Evolutionary conservation across 352 stramenopile genomes (phyloP).

Genomic region (Globisporangium viniferum): DNA sequence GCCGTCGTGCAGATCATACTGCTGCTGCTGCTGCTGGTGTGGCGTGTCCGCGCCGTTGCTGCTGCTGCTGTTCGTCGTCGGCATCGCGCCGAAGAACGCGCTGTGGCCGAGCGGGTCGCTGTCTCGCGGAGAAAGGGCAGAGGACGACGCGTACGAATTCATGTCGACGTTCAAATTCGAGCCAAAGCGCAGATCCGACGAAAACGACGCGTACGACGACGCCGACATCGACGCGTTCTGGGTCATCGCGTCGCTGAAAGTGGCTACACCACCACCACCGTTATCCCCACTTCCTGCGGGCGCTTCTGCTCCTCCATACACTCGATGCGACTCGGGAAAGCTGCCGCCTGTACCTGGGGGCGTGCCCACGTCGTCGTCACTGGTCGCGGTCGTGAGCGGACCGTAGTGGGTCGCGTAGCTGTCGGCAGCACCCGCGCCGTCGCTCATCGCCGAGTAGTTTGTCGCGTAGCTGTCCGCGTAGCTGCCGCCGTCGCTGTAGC

Average conservation of each 20-base stretch:
- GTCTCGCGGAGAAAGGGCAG: conserved; percentile 16
- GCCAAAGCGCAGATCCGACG: neutral
- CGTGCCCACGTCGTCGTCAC: conserved; percentile 14
- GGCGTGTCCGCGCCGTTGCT: neutral
- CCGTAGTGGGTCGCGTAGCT: conserved; percentile 20
- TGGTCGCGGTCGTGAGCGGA: conserved; percentile 4
- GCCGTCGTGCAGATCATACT: neutral
- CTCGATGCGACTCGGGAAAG: neutral
- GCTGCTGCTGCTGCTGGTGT: conserved; percentile 7
- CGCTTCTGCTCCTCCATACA: neutral
- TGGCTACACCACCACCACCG: neutral
- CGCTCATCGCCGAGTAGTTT: conserved; percentile 14
- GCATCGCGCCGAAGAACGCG: conserved; percentile 10
- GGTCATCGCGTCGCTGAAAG: conserved; percentile 12
- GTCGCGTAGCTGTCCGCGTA: conserved; percentile 16
- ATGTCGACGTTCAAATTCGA: conserved; percentile 14
- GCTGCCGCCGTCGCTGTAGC: conserved; percentile 8
- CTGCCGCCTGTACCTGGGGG: conserved; percentile 10
- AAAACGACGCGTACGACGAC: conserved; percentile 5
- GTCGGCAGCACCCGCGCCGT: conserved; percentile 3
- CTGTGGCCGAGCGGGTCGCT: conserved; percentile 7
- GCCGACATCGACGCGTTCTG: conserved; percentile 1
- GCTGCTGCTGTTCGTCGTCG: neutral
- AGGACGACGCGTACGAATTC: conserved; percentile 17
- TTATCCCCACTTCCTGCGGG: neutral